Conservation (phyloP, 1,284 basidiomycete genomes). For the Ganoderma lucidum region DNA sequence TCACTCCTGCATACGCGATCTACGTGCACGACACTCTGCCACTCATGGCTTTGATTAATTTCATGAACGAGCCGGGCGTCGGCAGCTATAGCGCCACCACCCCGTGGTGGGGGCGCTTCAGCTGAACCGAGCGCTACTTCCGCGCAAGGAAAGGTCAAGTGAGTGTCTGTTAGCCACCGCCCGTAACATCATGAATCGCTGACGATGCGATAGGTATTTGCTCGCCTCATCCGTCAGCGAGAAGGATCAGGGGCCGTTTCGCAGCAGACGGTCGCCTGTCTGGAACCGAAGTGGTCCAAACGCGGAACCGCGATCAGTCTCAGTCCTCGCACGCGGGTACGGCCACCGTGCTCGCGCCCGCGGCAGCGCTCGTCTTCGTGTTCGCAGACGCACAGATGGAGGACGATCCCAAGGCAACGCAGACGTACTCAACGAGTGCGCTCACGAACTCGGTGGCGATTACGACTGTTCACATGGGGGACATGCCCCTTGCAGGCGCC, state of each 20-base stretch:
- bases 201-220: slow-evolving; percentile 51
- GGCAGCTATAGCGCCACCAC: slow-evolving; percentile 56
- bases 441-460: slow-evolving; percentile 39
- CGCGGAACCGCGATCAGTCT: slow-evolving; percentile 50
- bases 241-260: slow-evolving; percentile 68
- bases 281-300: slow-evolving; percentile 48
- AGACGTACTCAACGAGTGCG: slow-evolving; percentile 50
- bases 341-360: slow-evolving; percentile 59
- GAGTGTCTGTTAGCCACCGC: slow-evolving; percentile 31
- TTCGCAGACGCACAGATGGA: slow-evolving; percentile 45
- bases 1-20: slow-evolving; percentile 76
- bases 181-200: not conserved
- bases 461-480: slow-evolving; percentile 39
- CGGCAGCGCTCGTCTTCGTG: slow-evolving; percentile 63
- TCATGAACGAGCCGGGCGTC: slow-evolving; percentile 57
- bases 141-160: slow-evolving; percentile 57
- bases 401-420: slow-evolving; percentile 41
- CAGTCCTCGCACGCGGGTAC: slow-evolving; percentile 47
- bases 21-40: slow-evolving; percentile 67
- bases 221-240: slow-evolving; percentile 60
- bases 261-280: slow-evolving; percentile 59
- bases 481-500: slow-evolving; percentile 40
- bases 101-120: slow-evolving; percentile 51
- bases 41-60: slow-evolving; percentile 75
- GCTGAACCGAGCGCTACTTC: slow-evolving; percentile 47